Conservation (phyloP, 2,329 filamentous ascomycete species). For the Colletotrichum paranaense region DNA sequence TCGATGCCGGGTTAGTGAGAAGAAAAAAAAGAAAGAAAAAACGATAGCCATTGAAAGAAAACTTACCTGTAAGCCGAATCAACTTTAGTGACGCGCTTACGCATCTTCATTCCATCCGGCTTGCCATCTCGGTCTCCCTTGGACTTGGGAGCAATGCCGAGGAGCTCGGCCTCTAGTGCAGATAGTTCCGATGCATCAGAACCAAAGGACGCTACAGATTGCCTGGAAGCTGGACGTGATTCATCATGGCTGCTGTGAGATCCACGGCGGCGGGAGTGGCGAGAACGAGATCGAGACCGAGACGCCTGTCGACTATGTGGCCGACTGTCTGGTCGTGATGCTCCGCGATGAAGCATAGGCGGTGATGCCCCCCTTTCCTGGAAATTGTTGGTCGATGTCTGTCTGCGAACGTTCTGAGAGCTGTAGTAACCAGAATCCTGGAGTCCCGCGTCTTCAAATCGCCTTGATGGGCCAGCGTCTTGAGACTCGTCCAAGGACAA, state of each 20-base stretch:
- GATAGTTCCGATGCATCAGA: constrained; percentile 47
- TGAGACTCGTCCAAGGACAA: background rate
- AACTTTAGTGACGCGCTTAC: constrained; percentile 46
- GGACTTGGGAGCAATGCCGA: constrained; percentile 46
- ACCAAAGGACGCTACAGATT: constrained; percentile 22
- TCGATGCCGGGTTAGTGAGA: background rate
- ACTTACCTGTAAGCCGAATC: constrained; percentile 52
- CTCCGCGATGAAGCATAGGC: background rate
- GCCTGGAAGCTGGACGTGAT: constrained; percentile 31
- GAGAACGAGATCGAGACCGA: background rate
- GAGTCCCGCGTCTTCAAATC: background rate
- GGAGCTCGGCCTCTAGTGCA: constrained; percentile 51
- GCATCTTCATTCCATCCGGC: constrained; percentile 41
- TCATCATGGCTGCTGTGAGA: constrained; percentile 26
- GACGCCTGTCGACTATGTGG: constrained; percentile 7
- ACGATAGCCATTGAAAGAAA: background rate
- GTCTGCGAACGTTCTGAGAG: constrained; percentile 9
- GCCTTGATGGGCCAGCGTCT: background rate
- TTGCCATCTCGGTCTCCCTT: constrained; percentile 43
- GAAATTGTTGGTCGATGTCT: constrained; percentile 1
- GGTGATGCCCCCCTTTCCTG: background rate
- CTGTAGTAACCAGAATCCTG: constrained; percentile 10
- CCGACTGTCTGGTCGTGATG: constrained; percentile 12
- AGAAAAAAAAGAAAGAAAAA: background rate
- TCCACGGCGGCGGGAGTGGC: constrained; percentile 7